Conservation (phyloP, 208 protist species). For the Crithidia fasciculata region DNA sequence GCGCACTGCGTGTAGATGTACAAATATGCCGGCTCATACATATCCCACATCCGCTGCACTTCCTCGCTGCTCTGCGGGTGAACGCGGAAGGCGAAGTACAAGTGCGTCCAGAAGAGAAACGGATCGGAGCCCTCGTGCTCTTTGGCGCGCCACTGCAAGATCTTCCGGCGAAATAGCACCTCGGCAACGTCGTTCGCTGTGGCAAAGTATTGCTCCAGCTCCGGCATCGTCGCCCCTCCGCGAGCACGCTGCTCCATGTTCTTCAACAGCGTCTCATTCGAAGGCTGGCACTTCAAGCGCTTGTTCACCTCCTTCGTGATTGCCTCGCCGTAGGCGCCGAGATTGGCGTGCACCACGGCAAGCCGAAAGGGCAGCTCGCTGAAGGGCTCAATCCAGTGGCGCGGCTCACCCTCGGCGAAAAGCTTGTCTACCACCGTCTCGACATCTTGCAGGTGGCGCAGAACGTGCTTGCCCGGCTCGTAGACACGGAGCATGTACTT, state of each 20-base stretch:
- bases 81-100: constrained; percentile 90
- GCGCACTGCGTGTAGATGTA: constrained; percentile 89
- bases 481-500: constrained; percentile 86
- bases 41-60: constrained; percentile 79
- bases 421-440: constrained; percentile 79
- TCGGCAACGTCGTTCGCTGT: constrained; percentile 74
- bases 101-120: constrained; percentile 86
- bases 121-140: constrained; percentile 81
- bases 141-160: constrained; percentile 75
- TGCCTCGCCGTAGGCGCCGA: constrained; percentile 74
- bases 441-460: constrained; percentile 69
- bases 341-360: constrained; percentile 81
- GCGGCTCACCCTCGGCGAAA: constrained; percentile 69
- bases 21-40: constrained; percentile 83
- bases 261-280: constrained; percentile 68
- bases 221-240: constrained; percentile 52
- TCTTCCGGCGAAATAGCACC: constrained; percentile 68
- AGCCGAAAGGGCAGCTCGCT: constrained; percentile 78
- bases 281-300: constrained; percentile 46
- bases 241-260: constrained; percentile 75
- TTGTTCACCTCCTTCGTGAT: constrained; percentile 71
- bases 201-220: constrained; percentile 72
- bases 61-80: constrained; percentile 70
- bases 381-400: constrained; percentile 85
- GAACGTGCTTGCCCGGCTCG: constrained; percentile 59